Conservation (phyloP, 345 rosid genomes). For the Arabidopsis arenosa region DNA sequence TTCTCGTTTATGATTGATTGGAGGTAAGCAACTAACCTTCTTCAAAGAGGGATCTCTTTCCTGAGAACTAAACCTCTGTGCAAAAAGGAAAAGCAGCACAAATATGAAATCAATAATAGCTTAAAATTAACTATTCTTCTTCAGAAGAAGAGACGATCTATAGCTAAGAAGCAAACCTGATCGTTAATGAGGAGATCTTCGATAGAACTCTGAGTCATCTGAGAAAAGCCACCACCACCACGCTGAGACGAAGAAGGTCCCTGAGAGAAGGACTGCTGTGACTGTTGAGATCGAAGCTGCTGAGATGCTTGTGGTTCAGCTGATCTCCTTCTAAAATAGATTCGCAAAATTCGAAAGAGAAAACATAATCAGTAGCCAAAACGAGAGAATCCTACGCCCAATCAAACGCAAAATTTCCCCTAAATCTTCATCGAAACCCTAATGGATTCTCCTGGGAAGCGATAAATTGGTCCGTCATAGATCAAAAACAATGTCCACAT, state of each 20-base stretch:
- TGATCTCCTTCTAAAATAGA: constrained; percentile 57
- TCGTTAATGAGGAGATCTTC: constrained; percentile 64
- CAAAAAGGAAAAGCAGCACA: constrained; percentile 25
- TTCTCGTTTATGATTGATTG: constrained; percentile 55
- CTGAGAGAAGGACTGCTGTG: constrained; percentile 87
- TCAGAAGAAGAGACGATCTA: background rate
- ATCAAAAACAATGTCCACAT: background rate
- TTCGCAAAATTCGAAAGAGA: background rate
- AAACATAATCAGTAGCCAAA: constrained; percentile 6
- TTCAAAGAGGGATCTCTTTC: constrained; percentile 62
- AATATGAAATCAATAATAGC: background rate
- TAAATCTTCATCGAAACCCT: constrained; percentile 15
- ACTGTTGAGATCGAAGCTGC: constrained; percentile 68
- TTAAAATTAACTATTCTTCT: background rate
- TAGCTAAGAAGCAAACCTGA: constrained; percentile 52
- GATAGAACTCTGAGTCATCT: constrained; percentile 75
- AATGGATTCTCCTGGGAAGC: background rate
- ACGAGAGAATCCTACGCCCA: background rate
- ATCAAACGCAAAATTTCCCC: background rate
- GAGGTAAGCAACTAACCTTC: constrained; percentile 63
- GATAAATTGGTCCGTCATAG: background rate
- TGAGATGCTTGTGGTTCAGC: constrained; percentile 65
- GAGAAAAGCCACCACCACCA: constrained; percentile 62
- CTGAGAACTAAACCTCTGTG: constrained; percentile 77
- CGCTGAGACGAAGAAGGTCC: constrained; percentile 90